Conservation (phyloP, 2,329 filamentous ascomycete species). For the Leptographium flavum region DNA sequence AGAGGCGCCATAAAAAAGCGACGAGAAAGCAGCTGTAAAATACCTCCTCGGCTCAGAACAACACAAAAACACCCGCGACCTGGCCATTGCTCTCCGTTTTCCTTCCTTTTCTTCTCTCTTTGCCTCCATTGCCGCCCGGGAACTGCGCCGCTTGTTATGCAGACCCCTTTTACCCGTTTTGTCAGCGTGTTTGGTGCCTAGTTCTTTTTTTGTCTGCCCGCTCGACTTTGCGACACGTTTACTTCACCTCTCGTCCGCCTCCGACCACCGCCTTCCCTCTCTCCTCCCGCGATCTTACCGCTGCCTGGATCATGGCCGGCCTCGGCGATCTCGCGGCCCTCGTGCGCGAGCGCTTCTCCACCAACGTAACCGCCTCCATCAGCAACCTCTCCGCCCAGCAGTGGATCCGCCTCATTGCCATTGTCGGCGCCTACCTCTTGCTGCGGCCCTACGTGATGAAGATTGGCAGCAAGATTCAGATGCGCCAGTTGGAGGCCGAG, state of each 20-base stretch:
- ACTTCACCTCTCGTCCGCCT: not conserved
- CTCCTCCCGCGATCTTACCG: not conserved
- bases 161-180: no score
- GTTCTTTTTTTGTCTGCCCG: not conserved
- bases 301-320: conserved; percentile 16
- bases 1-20: not conserved
- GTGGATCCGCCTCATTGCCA: conserved; percentile 55
- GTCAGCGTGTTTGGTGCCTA: no score
- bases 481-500: conserved; percentile 48
- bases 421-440: conserved; percentile 60
- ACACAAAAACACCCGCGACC: not conserved
- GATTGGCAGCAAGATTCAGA: conserved; percentile 46
- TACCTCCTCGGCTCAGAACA: not conserved
- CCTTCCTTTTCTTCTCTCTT: not conserved
- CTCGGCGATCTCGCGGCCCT: conserved; percentile 14
- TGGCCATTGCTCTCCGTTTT: not conserved
- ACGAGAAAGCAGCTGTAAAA: not conserved
- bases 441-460: conserved; percentile 62
- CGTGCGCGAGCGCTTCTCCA: conserved; percentile 22
- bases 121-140: not conserved
- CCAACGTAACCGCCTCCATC: conserved; percentile 36
- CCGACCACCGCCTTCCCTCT: not conserved
- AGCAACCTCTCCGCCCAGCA: conserved; percentile 34
- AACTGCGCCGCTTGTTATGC: not conserved
- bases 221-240: not conserved